These are phyloP conservation scores for Pythium dissotocum DNA, from an alignment of 352 stramenopile species.

Conservation along the genomic window DNA sequence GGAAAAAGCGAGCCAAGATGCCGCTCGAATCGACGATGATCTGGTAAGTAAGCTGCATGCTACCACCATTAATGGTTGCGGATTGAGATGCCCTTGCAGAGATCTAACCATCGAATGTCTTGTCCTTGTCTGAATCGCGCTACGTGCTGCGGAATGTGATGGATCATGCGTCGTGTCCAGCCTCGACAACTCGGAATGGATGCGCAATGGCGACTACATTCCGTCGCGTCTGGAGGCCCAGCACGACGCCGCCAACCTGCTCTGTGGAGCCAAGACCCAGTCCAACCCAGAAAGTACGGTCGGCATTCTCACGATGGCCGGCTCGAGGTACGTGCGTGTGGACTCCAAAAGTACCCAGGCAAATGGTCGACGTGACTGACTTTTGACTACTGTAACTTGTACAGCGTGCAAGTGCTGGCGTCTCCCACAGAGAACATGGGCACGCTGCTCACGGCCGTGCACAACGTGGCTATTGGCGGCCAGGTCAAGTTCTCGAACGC, in stretches of 20 bases:
- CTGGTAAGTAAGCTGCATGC: conserved; percentile 48
- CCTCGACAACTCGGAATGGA: conserved; percentile 98
- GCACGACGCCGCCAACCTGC: conserved; percentile 97
- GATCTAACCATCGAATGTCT: conserved; percentile 15
- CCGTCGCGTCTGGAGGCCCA: conserved; percentile 97
- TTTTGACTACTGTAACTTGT: too few species aligned
- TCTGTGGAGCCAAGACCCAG: conserved; percentile 97
- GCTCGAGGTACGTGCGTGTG: conserved; percentile 54
- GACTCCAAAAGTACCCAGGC: too few species aligned
- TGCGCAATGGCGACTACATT: conserved; percentile 99
- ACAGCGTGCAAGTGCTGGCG: conserved; percentile 92
- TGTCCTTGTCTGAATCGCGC: not conserved
- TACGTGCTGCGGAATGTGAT: conserved; percentile 12
- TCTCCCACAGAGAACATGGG: conserved; percentile 98
- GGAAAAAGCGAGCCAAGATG: conserved; percentile 44
- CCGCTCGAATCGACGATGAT: conserved; percentile 90
- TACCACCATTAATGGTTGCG: not conserved
- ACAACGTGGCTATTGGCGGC: conserved; percentile 90
- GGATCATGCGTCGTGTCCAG: conserved; percentile 28
- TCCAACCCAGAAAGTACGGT: conserved; percentile 98
- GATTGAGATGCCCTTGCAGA: not conserved
- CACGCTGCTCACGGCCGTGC: conserved; percentile 95
- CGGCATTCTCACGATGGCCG: conserved; percentile 95
- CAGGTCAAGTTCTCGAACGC: conserved; percentile 93
- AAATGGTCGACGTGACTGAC: too few species aligned